Evolutionary conservation across 2,329 filamentous ascomycete genomes (phyloP).

Genomic region (Aspergillus pseudotamarii): DNA sequence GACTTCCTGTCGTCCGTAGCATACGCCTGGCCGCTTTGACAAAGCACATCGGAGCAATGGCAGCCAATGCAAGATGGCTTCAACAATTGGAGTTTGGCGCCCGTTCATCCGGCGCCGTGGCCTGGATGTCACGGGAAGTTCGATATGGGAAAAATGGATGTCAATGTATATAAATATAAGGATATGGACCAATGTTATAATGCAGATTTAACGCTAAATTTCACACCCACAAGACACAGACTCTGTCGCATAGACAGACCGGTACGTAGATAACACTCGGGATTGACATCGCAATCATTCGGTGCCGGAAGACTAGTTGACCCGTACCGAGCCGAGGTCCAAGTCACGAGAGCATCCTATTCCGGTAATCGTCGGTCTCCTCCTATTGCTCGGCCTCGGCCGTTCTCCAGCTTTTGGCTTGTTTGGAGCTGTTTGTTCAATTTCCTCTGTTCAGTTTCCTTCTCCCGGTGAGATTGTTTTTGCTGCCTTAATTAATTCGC

Average conservation of each 20-base stretch:
- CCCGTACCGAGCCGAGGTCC: conserved; percentile 32
- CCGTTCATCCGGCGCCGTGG: conserved; percentile 18
- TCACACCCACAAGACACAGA: neutral
- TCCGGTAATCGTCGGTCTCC: conserved; percentile 4
- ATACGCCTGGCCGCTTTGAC: neutral
- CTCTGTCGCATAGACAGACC: neutral
- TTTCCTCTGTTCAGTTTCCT: neutral
- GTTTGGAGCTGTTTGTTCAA: neutral
- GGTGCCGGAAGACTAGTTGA: conserved; percentile 9
- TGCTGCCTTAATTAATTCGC: neutral
- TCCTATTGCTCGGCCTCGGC: conserved; percentile 9
- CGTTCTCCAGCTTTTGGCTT: conserved; percentile 8
- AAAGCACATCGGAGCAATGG: conserved; percentile 9
- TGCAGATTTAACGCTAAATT: neutral
- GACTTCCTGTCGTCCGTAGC: conserved; percentile 12
- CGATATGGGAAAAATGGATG: neutral
- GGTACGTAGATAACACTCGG: neutral
- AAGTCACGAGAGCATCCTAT: conserved; percentile 3
- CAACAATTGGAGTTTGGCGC: conserved; percentile 12
- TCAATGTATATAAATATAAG: neutral
- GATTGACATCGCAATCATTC: neutral
- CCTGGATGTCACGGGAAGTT: neutral
- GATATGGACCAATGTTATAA: neutral
- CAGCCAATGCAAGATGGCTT: neutral
- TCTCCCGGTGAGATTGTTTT: neutral